phyloP scores from a whole-genome alignment of 768 basidiomycete genomes.

The Hydnum rufescens region DNA sequence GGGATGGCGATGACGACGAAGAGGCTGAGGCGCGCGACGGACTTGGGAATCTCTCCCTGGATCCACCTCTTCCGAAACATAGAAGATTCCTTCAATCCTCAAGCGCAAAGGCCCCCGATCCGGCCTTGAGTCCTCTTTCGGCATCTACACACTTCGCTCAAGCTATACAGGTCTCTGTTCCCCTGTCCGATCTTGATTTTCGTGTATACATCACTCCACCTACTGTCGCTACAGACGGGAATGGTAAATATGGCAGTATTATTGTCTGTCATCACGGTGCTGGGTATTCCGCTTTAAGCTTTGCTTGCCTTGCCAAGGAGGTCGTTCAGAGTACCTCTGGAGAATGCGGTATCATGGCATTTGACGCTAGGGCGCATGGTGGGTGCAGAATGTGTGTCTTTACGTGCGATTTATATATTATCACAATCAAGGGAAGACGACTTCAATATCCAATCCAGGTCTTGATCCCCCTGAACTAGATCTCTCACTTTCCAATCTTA shows the following conservation, averaged over 20 bases:
- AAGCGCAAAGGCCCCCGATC: neutral
- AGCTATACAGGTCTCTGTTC: constrained; percentile 58
- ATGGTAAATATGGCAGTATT: constrained; percentile 28
- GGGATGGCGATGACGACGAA: constrained; percentile 9
- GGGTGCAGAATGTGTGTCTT: constrained; percentile 13
- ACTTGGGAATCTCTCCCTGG: constrained; percentile 21
- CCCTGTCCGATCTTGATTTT: constrained; percentile 39
- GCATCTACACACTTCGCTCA: constrained; percentile 57
- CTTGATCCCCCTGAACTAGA: constrained; percentile 24
- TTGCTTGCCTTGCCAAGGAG: constrained; percentile 79
- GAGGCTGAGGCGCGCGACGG: constrained; percentile 21
- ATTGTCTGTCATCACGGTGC: constrained; percentile 93
- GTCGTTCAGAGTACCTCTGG: constrained; percentile 37
- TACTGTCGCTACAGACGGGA: constrained; percentile 21
- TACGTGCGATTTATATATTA: constrained; percentile 1
- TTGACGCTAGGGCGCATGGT: constrained; percentile 85
- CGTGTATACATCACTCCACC: constrained; percentile 75
- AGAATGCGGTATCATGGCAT: constrained; percentile 60
- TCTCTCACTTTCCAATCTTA: constrained; percentile 52
- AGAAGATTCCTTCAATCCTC: neutral
- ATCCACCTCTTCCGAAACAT: neutral
- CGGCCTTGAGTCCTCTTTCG: constrained; percentile 39
- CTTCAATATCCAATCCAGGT: constrained; percentile 19
- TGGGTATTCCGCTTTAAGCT: constrained; percentile 76
- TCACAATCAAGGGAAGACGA: constrained; percentile 42